Percentiles rank a stretch among this genome's conserved stretches.
Evolutionary conservation across 2,329 filamentous ascomycete genomes (phyloP).

Genomic region (Alternaria sp.): DNA sequence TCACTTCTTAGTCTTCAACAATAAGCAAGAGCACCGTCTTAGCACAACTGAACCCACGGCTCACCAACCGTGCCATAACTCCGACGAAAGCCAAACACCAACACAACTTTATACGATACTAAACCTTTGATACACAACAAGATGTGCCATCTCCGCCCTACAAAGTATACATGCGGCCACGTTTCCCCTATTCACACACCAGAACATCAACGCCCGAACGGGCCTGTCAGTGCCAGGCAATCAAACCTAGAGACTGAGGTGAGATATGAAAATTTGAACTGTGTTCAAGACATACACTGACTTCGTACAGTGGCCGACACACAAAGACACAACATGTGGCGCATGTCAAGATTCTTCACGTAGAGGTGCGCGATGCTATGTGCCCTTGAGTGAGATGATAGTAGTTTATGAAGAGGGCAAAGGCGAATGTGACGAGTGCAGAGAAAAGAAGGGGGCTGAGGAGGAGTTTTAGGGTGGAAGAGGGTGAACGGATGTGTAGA

Average conservation of each 20-base stretch:
- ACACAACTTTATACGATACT: background rate
- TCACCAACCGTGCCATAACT: background rate
- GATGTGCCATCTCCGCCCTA: conserved; percentile 16
- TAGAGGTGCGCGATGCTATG: conserved; percentile 12
- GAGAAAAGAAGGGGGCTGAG: background rate
- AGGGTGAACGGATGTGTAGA: background rate
- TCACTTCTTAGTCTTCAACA: background rate
- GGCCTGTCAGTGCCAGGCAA: background rate
- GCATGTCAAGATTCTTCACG: conserved; percentile 14
- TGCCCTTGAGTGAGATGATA: conserved; percentile 7
- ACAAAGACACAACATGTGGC: conserved; percentile 4
- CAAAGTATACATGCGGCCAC: conserved; percentile 19
- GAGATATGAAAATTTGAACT: background rate
- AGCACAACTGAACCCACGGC: background rate
- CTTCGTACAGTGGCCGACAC: conserved; percentile 13
- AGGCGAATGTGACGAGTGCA: conserved; percentile 8
- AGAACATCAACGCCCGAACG: conserved; percentile 1
- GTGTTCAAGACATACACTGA: background rate
- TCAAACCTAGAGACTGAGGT: conserved; percentile 4
- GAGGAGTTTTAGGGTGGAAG: background rate
- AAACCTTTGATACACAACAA: background rate
- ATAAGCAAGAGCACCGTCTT: background rate
- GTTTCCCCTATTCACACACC: conserved; percentile 12
- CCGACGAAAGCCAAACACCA: background rate
- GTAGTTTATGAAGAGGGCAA: background rate